These are phyloP conservation scores for Pseudofabraea citricarpa DNA, from an alignment of 2,329 filamentous ascomycete genomes.

Conservation along the genomic window DNA sequence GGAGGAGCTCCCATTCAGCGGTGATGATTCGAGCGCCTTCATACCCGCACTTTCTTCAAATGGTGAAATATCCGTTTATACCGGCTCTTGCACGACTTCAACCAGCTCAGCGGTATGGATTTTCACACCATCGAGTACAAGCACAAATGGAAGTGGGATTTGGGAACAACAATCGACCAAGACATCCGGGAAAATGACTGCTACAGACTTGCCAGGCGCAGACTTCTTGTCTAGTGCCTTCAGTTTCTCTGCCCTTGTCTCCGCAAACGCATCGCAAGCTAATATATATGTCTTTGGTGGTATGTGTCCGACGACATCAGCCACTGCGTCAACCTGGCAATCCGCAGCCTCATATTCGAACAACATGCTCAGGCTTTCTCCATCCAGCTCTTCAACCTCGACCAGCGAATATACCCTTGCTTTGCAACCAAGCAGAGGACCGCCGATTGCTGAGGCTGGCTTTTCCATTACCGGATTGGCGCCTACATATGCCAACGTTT, in stretches of 20 bases:
- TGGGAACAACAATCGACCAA: conserved; percentile 45
- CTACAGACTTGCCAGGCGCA: conserved; percentile 35
- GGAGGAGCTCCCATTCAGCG: conserved; percentile 58
- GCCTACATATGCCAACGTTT: conserved; percentile 65
- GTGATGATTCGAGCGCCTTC: conserved; percentile 51
- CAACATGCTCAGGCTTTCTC: conserved; percentile 64
- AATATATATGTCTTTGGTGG: conserved; percentile 63
- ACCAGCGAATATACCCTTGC: conserved; percentile 36
- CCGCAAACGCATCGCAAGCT: conserved; percentile 23
- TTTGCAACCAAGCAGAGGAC: conserved; percentile 39
- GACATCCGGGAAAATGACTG: conserved; percentile 28
- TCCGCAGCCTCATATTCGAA: conserved; percentile 73
- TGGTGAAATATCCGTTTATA: conserved; percentile 68
- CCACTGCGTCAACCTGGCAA: conserved; percentile 52
- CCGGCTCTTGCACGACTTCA: conserved; percentile 63
- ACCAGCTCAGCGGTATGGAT: conserved; percentile 60
- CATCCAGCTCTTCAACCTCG: conserved; percentile 35
- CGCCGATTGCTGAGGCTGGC: conserved; percentile 78
- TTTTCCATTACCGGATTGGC: conserved; percentile 74
- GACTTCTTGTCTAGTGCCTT: conserved; percentile 50
- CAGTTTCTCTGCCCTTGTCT: conserved; percentile 23
- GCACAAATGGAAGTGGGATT: conserved; percentile 42
- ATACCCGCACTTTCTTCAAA: conserved; percentile 61
- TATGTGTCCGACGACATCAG: conserved; percentile 67
- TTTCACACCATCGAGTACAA: conserved; percentile 46